phyloP scores from a whole-genome alignment of 2,329 filamentous ascomycete genomes.

The Penicillium sp. region DNA sequence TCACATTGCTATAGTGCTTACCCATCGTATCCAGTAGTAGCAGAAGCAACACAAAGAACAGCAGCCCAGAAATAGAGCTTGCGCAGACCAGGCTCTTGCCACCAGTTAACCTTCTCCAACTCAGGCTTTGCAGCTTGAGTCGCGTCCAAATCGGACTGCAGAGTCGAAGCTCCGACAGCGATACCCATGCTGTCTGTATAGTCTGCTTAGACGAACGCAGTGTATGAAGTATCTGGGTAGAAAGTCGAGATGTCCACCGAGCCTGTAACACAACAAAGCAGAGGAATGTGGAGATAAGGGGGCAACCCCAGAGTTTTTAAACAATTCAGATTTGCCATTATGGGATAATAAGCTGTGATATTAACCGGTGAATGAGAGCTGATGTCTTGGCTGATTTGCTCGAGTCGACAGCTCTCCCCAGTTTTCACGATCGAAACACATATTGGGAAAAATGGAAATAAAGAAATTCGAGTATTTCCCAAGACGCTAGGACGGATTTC shows the following conservation, averaged over 20 bases:
- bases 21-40: constrained; percentile 64
- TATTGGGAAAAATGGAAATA: background rate
- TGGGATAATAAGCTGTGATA: background rate
- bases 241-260: background rate
- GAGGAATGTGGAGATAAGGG: background rate
- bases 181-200: constrained; percentile 12
- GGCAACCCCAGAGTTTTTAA: constrained; percentile 8
- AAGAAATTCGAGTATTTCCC: background rate
- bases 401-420: background rate
- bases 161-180: constrained; percentile 13
- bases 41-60: constrained; percentile 60
- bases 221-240: background rate
- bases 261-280: background rate
- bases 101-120: constrained; percentile 59
- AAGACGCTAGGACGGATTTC: background rate
- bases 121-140: constrained; percentile 44
- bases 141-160: constrained; percentile 13
- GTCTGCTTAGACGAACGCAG: background rate
- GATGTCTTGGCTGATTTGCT: constrained; percentile 1
- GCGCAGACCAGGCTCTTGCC: constrained; percentile 56
- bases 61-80: constrained; percentile 56
- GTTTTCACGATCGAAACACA: background rate
- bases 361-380: constrained; percentile 9
- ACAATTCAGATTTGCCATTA: constrained; percentile 6
- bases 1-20: constrained; percentile 14